Evolutionary conservation across 83 land plant genomes (phyloP), one percentile per base, ranked within the genome.

Genomic region (Thuja plicata): DNA sequence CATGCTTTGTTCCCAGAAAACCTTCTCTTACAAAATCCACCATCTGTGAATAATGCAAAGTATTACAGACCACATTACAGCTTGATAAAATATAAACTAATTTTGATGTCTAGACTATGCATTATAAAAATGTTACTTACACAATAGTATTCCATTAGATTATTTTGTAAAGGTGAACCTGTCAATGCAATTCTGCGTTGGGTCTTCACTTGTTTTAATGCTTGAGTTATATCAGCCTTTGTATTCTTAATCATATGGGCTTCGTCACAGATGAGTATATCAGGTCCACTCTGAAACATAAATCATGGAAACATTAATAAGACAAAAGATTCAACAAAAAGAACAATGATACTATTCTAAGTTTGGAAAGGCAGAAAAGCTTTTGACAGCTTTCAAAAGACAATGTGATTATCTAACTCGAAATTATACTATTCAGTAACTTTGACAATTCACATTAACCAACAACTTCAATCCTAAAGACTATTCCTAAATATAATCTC

Each of bases 21-120:
- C 99, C 99, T 90, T 97, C 98, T 87, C 99, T 92, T 12, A 98
- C 99, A 94, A 98, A 98, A 91, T 98, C 99, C 88, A 98, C 99
- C 99, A 98, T 98, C 99, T 98, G 94, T 34, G 86, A 16, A n/a
- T 16, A 89, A 30, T 16, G 38, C 79, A 87, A 92, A 43, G n/a
- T 40, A 88, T 77, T 45, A 87, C 3, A 55, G 46, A 77, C 32
- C 71, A 55, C 24, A 35, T 86, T 76, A 86, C 5, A 21, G 45
- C 87, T 37, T 54, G 8, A 35, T 2, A 3, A 2, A 2, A 86
- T 16, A 37, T 16, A 57, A 86, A 38, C 52, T 8, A 83, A 8
- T 8, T n/a, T 0, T 46, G 17, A 48, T 48, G 27, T 83, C 17
- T 13, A 30, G 30, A 83, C 27, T 46, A 2, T 46, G 6, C 43